These are phyloP conservation scores for Globisporangium viniferum DNA, from an alignment of 352 stramenopile species.

Conservation along the genomic window DNA sequence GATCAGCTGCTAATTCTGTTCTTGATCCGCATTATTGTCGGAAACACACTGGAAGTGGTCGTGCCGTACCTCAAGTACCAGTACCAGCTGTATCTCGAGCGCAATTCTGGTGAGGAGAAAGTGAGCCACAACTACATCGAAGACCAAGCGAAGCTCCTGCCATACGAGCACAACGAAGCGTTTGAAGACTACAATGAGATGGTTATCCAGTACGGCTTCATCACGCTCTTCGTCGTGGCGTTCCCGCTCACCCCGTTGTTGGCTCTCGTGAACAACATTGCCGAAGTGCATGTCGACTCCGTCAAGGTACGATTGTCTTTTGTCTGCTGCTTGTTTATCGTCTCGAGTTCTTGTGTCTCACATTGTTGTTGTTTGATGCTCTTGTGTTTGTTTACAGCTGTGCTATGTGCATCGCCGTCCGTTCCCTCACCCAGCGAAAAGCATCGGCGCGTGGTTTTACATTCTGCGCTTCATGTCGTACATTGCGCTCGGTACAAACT, in stretches of 20 bases:
- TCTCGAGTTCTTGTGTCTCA: background rate
- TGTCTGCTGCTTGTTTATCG: background rate
- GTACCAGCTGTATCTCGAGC: slow-evolving; percentile 57
- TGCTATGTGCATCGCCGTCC: slow-evolving; percentile 75
- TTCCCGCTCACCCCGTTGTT: slow-evolving; percentile 92
- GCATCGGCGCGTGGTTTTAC: slow-evolving; percentile 92
- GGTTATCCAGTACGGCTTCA: slow-evolving; percentile 95
- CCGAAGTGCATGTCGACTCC: slow-evolving; percentile 89
- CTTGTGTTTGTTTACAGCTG: slow-evolving; percentile 24
- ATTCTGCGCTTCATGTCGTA: slow-evolving; percentile 83
- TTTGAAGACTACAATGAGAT: slow-evolving; percentile 91
- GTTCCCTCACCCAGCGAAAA: slow-evolving; percentile 74
- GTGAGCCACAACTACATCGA: slow-evolving; percentile 77
- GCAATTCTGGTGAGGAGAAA: slow-evolving; percentile 30
- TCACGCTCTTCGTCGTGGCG: slow-evolving; percentile 92
- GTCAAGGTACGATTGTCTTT: slow-evolving; percentile 37
- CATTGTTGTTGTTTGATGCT: background rate
- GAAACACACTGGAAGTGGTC: slow-evolving; percentile 88
- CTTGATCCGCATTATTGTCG: slow-evolving; percentile 90
- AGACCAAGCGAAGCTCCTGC: slow-evolving; percentile 75
- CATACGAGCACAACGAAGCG: slow-evolving; percentile 77
- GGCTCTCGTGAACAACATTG: slow-evolving; percentile 87
- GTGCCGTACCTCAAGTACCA: slow-evolving; percentile 83
- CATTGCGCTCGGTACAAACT: slow-evolving; percentile 74
- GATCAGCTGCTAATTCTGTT: slow-evolving; percentile 91